Conservation (phyloP, 768 basidiomycete genomes). For the Pleurotus citrinopileatus region DNA sequence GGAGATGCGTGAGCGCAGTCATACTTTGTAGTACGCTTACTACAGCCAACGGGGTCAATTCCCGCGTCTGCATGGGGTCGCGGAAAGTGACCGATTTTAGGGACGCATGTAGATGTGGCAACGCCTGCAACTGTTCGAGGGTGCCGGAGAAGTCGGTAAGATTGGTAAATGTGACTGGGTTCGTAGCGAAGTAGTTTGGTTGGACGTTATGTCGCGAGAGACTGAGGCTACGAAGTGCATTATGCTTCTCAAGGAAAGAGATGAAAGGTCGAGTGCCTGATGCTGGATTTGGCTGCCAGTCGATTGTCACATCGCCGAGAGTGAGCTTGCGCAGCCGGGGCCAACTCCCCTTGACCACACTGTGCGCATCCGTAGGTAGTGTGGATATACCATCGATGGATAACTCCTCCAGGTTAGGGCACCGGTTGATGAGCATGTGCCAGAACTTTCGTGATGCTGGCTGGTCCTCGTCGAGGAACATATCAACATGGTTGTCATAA, state of each 20-base stretch:
- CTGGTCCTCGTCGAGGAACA: constrained; percentile 51
- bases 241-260: constrained; percentile 66
- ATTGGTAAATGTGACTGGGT: constrained; percentile 39
- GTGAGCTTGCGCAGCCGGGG: constrained; percentile 57
- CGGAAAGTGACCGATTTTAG: constrained; percentile 60
- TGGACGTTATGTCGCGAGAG: constrained; percentile 53
- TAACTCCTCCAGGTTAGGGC: constrained; percentile 66
- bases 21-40: constrained; percentile 58
- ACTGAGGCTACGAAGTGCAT: constrained; percentile 44
- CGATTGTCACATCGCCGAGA: constrained; percentile 65
- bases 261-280: constrained; percentile 58
- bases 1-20: constrained; percentile 53
- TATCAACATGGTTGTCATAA: constrained; percentile 58
- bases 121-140: constrained; percentile 61
- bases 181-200: constrained; percentile 47
- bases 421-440: constrained; percentile 67
- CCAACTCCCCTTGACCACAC: constrained; percentile 63
- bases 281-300: constrained; percentile 42
- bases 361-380: constrained; percentile 52
- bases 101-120: constrained; percentile 46
- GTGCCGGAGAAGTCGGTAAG: constrained; percentile 66
- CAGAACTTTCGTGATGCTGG: constrained; percentile 54
- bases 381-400: constrained; percentile 51
- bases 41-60: constrained; percentile 61
- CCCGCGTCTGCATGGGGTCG: constrained; percentile 65